These are phyloP conservation scores for Chlorella sp. DNA, from an alignment of 139 green algal genomes.

Conservation along the genomic window DNA sequence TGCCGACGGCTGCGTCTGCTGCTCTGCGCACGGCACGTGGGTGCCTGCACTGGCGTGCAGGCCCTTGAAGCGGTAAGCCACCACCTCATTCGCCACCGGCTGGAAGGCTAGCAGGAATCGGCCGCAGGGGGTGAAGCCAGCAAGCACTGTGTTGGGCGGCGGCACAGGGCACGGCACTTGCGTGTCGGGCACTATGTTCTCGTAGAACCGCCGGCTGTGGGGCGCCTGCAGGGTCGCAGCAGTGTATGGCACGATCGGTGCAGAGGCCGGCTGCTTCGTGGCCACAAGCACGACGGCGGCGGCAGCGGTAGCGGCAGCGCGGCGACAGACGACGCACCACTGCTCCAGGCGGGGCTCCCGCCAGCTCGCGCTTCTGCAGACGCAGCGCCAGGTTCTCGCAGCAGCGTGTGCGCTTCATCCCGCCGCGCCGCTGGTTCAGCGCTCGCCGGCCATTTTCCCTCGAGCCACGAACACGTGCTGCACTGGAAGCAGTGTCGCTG, in stretches of 20 bases:
- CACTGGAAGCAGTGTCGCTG: too few species aligned
- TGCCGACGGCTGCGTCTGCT: background rate
- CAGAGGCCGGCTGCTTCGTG: background rate
- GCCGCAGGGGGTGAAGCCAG: conserved; percentile 42
- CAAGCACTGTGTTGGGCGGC: conserved; percentile 8
- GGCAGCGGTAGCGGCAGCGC: background rate
- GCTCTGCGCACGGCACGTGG: background rate
- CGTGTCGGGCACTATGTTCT: conserved; percentile 41
- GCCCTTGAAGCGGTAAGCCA: conserved; percentile 34
- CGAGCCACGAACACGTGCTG: too few species aligned
- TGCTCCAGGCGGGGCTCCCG: background rate
- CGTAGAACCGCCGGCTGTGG: conserved; percentile 32
- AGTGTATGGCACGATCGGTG: background rate
- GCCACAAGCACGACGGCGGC: background rate
- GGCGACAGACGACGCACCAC: conserved; percentile 22
- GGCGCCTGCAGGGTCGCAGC: conserved; percentile 9
- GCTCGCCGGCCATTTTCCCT: too few species aligned
- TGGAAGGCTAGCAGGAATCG: conserved; percentile 37
- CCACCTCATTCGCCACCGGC: conserved; percentile 16
- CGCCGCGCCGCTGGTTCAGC: too few species aligned
- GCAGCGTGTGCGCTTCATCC: conserved; percentile 3
- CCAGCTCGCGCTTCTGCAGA: conserved; percentile 13
- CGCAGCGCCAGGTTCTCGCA: conserved; percentile 13
- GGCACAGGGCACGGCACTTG: conserved; percentile 14
- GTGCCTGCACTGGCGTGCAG: background rate